Evolutionary conservation across 208 protist genomes (phyloP).

Genomic region (Trypanosoma theileri): DNA sequence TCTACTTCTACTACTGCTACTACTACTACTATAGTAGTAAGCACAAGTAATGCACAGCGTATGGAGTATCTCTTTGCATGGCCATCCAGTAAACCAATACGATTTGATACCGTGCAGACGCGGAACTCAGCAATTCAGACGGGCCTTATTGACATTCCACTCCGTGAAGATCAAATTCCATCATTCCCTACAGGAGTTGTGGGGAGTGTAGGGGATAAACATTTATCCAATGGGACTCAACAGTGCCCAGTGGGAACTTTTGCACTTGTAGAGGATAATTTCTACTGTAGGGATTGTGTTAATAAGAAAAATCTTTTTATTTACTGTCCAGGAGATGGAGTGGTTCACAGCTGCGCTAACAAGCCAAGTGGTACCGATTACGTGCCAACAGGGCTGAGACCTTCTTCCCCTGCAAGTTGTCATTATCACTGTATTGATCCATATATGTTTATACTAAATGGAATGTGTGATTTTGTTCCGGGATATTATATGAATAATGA

Average conservation of each 20-base stretch:
- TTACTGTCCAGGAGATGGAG: slow-evolving; percentile 5
- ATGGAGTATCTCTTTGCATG: neutral
- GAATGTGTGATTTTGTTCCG: neutral
- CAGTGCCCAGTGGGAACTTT: slow-evolving; percentile 1
- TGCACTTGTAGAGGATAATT: neutral
- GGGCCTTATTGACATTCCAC: neutral
- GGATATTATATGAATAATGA: slow-evolving; percentile 1
- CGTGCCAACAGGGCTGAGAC: neutral
- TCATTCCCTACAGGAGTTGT: neutral
- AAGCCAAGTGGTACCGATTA: neutral
- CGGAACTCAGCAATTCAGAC: neutral
- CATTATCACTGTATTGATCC: slow-evolving; percentile 1
- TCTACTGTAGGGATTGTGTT: slow-evolving; percentile 6
- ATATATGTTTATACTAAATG: neutral
- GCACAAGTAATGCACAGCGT: neutral
- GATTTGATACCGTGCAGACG: neutral
- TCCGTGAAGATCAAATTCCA: neutral
- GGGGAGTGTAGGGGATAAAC: neutral
- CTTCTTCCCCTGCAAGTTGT: neutral
- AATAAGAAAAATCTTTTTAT: neutral
- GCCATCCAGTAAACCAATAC: neutral
- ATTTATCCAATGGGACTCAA: neutral
- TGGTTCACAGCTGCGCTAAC: neutral
- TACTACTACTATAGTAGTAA: neutral
- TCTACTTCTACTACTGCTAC: neutral